Base-by-base conservation (phyloP, 2,329 filamentous ascomycete genomes). In the Alternaria sp. region DNA sequence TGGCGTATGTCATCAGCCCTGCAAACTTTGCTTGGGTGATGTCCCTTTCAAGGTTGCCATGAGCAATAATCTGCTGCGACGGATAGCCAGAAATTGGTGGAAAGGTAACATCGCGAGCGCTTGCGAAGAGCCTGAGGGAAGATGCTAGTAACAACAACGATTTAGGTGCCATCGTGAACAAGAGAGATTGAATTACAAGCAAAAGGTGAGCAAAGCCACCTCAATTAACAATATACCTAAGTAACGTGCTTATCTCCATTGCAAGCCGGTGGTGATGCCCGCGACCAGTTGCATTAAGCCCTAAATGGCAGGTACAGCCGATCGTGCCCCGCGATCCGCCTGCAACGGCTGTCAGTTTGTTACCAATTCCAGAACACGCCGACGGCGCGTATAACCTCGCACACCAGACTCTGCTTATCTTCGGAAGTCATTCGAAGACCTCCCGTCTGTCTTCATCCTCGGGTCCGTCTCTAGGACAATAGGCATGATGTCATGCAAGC, bases 1-100 rank as follows among this genome's bases (percentile, higher is more conserved):
- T 84, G 1, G 82, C 83, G 70, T 81, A 85, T 9, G 83, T 85
- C 4, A 73, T 81, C 55, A 85, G 62, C 3, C 83, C 83, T 23
- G 74, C 75, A 64, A 81, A 84, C 23, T 72, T 77, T 3, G 72
- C 69, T 9, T 74, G 72, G 19, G 69, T 74, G 23, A 78, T 66
- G 55, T 79, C 76, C n/a, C 71, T 63, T 5, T 65, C 66, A 19
- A 61, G 67, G 15, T 62, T 64, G 4, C 68, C 60, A 8, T 60
- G 63, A 23, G 73, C 47, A 11, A 77, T 71, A 7, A 77, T 52
- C 44, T 81, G 80, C 21, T 77, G 68, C 45, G 81, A 74, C 28
- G 75, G 23, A 57, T 69, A 72, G 36, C 77, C 77, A 26, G 77
- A 74, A 15, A 81, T 61, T 3, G 82, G 76, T 11, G 82, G 82